phyloP scores from a whole-genome alignment of 371 early-diverging fungal species.

The Syncephalastrum monosporum region DNA sequence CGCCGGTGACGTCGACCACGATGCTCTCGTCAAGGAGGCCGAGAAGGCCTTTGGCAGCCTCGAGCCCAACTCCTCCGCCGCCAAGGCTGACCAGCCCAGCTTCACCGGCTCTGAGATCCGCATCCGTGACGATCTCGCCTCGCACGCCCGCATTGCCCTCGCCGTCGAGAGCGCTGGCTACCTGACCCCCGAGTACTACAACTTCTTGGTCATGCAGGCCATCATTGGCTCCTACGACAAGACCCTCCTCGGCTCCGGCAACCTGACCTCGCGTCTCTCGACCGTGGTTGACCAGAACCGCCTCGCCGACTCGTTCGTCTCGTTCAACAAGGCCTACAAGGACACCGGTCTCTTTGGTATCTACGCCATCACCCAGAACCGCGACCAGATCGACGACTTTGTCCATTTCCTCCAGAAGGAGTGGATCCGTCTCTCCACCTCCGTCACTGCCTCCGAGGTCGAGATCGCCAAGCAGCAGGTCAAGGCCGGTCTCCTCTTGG shows the following conservation, averaged over 20 bases:
- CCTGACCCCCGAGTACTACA: constrained; percentile 89
- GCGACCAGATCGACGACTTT: constrained; percentile 78
- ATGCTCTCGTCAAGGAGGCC: constrained; percentile 83
- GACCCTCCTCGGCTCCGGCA: constrained; percentile 76
- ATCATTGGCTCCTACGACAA: constrained; percentile 93
- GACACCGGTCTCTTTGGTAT: constrained; percentile 95
- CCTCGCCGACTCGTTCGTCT: constrained; percentile 91
- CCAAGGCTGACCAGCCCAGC: constrained; percentile 46
- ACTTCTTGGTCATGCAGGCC: constrained; percentile 86
- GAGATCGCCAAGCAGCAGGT: constrained; percentile 95
- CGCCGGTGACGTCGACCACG: constrained; percentile 91
- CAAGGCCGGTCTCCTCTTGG: constrained; percentile 76
- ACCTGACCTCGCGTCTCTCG: constrained; percentile 83
- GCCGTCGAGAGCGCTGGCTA: constrained; percentile 92
- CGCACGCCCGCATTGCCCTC: constrained; percentile 88
- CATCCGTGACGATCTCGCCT: constrained; percentile 86
- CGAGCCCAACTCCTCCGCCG: constrained; percentile 36
- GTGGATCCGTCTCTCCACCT: constrained; percentile 84
- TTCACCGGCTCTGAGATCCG: constrained; percentile 92
- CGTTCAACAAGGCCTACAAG: constrained; percentile 94
- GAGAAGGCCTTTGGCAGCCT: constrained; percentile 81
- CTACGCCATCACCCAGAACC: constrained; percentile 82
- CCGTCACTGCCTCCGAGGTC: constrained; percentile 85
- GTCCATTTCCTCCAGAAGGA: constrained; percentile 85
- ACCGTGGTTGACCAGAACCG: constrained; percentile 73